Conservation (phyloP, 371 early-diverging fungal genomes). For the Funneliformis caledonium region DNA sequence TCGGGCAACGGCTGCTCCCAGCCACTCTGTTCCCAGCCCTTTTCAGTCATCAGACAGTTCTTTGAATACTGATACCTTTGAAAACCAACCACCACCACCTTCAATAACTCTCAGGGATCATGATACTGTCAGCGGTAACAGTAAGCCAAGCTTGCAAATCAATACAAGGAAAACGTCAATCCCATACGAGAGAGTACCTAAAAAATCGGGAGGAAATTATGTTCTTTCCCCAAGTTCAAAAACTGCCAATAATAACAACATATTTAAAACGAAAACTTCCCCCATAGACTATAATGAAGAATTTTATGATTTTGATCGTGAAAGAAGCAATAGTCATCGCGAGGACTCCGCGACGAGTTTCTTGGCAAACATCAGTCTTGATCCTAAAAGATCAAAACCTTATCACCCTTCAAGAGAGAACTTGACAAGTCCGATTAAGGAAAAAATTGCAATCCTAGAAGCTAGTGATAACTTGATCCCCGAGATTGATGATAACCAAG, state of each 20-base stretch:
- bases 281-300: conserved; percentile 15
- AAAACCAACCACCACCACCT: not conserved
- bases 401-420: conserved; percentile 20
- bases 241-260: not conserved
- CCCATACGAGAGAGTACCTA: not conserved
- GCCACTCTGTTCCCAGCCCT: conserved; percentile 26
- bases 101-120: not conserved
- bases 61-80: conserved; percentile 6
- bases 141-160: conserved; percentile 9
- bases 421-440: conserved; percentile 6
- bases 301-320: not conserved
- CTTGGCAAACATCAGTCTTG: conserved; percentile 21
- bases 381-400: not conserved
- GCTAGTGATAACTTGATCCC: not conserved
- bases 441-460: not conserved
- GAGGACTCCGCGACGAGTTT: conserved; percentile 27
- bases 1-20: conserved; percentile 30
- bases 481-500: not conserved
- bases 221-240: not conserved
- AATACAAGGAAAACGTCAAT: conserved; percentile 1
- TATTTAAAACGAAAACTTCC: conserved; percentile 20
- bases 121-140: not conserved
- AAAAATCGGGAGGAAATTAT: not conserved
- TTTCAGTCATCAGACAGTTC: conserved; percentile 3
- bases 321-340: conserved; percentile 27